phyloP scores from a whole-genome alignment of 495 filamentous ascomycete genomes.

The Penicillium cosmopolitanum region DNA sequence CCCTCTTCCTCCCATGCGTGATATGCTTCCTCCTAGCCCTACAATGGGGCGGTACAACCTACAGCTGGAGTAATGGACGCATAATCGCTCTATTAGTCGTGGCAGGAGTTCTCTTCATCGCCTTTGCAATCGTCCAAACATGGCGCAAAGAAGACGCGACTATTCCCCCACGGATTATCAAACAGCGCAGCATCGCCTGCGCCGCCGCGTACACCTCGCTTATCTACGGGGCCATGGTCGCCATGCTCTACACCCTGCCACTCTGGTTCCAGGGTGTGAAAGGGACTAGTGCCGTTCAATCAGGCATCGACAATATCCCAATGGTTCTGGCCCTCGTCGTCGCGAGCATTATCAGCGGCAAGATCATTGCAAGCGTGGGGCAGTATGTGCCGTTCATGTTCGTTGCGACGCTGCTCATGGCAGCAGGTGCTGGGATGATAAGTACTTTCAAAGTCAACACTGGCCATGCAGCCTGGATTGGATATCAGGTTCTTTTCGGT shows the following conservation, averaged over 20 bases:
- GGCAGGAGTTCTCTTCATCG: constrained; percentile 44
- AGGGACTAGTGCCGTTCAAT: constrained; percentile 32
- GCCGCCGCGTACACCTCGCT: constrained; percentile 42
- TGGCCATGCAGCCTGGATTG: constrained; percentile 61
- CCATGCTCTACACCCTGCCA: constrained; percentile 63
- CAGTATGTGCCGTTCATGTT: constrained; percentile 70
- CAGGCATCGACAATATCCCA: constrained; percentile 43
- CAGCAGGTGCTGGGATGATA: constrained; percentile 65
- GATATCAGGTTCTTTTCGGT: constrained; percentile 71
- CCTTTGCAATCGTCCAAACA: constrained; percentile 51
- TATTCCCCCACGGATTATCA: constrained; percentile 60
- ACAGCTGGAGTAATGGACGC: constrained; percentile 54
- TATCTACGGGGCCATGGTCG: constrained; percentile 33
- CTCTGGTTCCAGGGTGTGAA: constrained; percentile 77
- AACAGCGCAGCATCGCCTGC: constrained; percentile 54
- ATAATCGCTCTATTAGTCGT: constrained; percentile 59
- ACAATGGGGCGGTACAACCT: constrained; percentile 63
- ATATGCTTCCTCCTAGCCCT: constrained; percentile 61
- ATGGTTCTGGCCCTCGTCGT: constrained; percentile 51
- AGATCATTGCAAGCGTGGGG: constrained; percentile 56
- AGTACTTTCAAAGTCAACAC: constrained; percentile 60
- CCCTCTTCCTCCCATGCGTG: constrained; percentile 54
- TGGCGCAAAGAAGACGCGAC: constrained; percentile 51
- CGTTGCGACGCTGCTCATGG: constrained; percentile 52
- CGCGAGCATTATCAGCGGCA: constrained; percentile 51